Evolutionary conservation across 495 filamentous ascomycete genomes (phyloP).

Genomic region (Aspergillus haitiensis): DNA sequence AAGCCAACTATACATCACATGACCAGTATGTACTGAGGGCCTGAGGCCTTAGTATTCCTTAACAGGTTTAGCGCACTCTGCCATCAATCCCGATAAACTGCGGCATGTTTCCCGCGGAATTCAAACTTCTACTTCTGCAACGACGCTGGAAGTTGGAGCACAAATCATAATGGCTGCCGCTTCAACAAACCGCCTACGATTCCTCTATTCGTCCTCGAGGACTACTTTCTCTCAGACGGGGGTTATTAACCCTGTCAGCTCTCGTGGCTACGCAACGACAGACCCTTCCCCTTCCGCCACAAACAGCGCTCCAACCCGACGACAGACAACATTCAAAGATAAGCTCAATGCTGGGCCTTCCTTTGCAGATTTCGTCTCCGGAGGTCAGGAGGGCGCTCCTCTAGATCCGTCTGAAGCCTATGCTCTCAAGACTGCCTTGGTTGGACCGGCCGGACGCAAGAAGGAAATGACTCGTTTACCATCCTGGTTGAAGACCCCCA

Average conservation of each 20-base stretch:
- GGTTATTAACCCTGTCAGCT: constrained; percentile 20
- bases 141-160: constrained; percentile 4
- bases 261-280: constrained; percentile 45
- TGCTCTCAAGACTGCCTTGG: constrained; percentile 70
- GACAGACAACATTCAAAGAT: constrained; percentile 74
- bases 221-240: constrained; percentile 21
- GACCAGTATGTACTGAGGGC: neutral
- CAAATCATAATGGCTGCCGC: constrained; percentile 39
- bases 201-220: constrained; percentile 35
- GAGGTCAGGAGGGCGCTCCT: constrained; percentile 51
- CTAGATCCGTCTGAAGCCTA: constrained; percentile 60
- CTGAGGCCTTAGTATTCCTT: constrained; percentile 6
- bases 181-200: constrained; percentile 39
- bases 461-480: constrained; percentile 90
- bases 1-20: neutral
- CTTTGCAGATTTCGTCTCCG: constrained; percentile 77
- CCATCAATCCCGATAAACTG: constrained; percentile 11
- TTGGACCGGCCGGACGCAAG: constrained; percentile 74
- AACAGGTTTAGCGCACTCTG: constrained; percentile 14
- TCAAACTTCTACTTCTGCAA: constrained; percentile 25
- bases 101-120: constrained; percentile 31
- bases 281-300: constrained; percentile 40
- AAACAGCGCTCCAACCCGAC: constrained; percentile 31
- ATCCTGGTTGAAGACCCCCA: constrained; percentile 93
- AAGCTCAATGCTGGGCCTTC: constrained; percentile 77